Base-by-base conservation (phyloP, 176 grass and related monocot species). In the Eragrostis nindensis region DNA sequence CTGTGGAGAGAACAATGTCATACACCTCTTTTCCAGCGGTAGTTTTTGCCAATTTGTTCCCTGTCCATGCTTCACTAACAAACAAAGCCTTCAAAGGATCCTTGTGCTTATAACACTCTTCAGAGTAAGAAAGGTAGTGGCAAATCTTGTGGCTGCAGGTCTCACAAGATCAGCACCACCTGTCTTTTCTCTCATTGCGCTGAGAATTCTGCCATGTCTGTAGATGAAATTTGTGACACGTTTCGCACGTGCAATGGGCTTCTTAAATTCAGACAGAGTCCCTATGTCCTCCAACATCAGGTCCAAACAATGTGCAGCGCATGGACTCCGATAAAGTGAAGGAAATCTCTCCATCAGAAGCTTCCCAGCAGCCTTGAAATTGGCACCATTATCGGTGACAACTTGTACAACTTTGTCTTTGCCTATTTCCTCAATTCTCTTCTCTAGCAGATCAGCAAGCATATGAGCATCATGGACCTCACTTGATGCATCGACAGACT, bases 401-500 rank as follows among this genome's bases (percentile, higher is more conserved):
- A 55, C 10, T 74, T 74, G 49, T 55, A 55, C 52, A 3, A 74
- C 50, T 0, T 48, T 74, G 8, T 74, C 52, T 24, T 24, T 57
- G 1, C 32, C 71, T 57, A 74, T 39, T 0, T 16, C 6, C 5
- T n/a, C 25, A 22, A 74, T 74, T 7, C 0, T 19, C 0, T 69
- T 21, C 52, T 41, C 2, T 3, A 57, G 0, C 11, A 74, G 25
- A 57, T 57, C 36, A 24, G 71, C 52, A 7, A 74, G 11, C 30
- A 41, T 42, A 1, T 0, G 12, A 2, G 71, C 21, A 74, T 42
- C 19, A 57, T 57, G 71, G 0, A 15, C 32, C 6, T 41, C 71
- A 74, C 52, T 57, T 40, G 52, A 75, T 41, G 72, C 53, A 75
- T 59, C 29, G 39, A 55, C 27, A 39, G 49, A 74, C 29, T 69